Evolutionary conservation across 345 rosid species (phyloP).

Genomic region (Aquilaria sinensis): DNA sequence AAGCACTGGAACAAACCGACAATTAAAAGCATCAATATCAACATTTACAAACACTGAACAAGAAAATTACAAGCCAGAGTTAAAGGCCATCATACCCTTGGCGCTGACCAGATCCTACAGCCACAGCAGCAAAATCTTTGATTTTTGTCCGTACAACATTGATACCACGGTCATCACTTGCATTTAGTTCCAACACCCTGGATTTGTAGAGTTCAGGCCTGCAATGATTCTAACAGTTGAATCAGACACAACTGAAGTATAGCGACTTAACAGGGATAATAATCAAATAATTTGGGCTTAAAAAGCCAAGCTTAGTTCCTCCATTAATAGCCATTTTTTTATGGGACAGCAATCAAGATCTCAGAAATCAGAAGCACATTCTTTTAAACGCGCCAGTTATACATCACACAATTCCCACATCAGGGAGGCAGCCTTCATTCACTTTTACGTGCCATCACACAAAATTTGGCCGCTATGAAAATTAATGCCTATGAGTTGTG

Average conservation of each 20-base stretch:
- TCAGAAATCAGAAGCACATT: not conserved
- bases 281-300: no score
- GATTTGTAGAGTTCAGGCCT: conserved; percentile 94
- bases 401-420: no score
- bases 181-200: conserved; percentile 94
- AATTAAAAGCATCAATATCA: not conserved
- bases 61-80: not conserved
- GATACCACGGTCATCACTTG: conserved; percentile 98
- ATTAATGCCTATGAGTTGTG: no score
- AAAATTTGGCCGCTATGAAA: no score
- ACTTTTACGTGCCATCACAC: no score
- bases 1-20: conserved; percentile 40
- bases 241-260: conserved; percentile 8
- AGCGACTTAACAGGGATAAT: not conserved
- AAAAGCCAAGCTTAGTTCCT: not conserved
- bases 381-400: no score
- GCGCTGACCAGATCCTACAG: conserved; percentile 68
- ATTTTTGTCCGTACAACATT: conserved; percentile 96
- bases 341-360: not conserved
- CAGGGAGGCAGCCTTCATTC: no score
- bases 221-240: conserved; percentile 14
- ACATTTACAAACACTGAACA: not conserved
- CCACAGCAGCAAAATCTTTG: conserved; percentile 91
- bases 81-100: conserved; percentile 46
- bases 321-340: not conserved